Conservation (phyloP, 1,139 yeast genomes). For the Diutina scorzettiae region DNA sequence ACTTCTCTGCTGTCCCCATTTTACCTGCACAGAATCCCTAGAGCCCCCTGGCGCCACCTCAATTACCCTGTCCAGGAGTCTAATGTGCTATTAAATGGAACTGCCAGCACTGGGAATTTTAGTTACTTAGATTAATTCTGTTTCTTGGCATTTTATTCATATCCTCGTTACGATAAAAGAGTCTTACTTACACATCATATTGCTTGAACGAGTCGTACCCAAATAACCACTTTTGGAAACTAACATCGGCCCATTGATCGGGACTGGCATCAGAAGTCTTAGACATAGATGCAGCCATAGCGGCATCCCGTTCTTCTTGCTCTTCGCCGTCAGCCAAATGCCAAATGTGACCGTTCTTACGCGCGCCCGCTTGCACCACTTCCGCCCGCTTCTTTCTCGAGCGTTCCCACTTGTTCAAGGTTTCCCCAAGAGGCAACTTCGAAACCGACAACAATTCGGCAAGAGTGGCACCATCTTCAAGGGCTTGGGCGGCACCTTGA, state of each 20-base stretch:
- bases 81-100: too few relatives aligned
- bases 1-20: too few relatives aligned
- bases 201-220: constrained; percentile 1
- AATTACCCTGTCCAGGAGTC: too few relatives aligned
- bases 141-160: too few relatives aligned
- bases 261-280: neutral
- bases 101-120: too few relatives aligned
- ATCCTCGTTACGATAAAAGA: too few relatives aligned
- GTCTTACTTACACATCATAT: too few relatives aligned
- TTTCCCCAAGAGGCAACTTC: neutral
- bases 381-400: constrained; percentile 2
- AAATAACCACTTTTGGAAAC: constrained; percentile 5
- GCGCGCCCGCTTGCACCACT: constrained; percentile 6
- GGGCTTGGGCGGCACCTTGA: constrained; percentile 9
- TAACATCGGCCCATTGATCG: constrained; percentile 2
- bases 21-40: too few relatives aligned
- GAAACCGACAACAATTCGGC: neutral
- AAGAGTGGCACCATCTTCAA: constrained; percentile 12
- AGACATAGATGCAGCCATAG: neutral
- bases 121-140: too few relatives aligned
- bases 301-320: constrained; percentile 6
- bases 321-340: constrained; percentile 6
- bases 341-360: constrained; percentile 6
- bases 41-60: too few relatives aligned
- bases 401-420: constrained; percentile 2